A percentile compares a stretch with the other conserved stretches of the same genome.
These are phyloP conservation scores for Lipomyces kockii DNA, from an alignment of 805 yeast species.

Conservation along the genomic window DNA sequence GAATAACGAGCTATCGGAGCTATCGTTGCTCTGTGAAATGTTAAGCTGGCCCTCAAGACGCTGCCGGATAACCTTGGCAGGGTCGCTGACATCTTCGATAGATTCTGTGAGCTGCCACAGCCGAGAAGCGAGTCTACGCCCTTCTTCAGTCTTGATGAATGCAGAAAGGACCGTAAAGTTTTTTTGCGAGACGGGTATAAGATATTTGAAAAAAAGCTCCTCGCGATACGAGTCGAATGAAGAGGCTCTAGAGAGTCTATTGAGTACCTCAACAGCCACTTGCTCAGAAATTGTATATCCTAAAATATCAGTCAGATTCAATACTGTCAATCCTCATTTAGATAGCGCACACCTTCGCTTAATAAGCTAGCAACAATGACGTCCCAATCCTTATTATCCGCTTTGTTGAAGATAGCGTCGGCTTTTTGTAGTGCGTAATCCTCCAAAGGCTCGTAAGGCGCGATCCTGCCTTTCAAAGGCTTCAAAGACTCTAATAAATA, in stretches of 20 bases:
- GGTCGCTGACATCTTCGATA: conserved; percentile 8
- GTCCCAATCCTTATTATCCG: conserved; percentile 22
- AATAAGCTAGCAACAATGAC: conserved; percentile 16
- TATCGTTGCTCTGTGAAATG: neutral
- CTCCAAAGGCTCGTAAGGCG: conserved; percentile 14
- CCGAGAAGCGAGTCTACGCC: conserved; percentile 48
- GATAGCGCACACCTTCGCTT: conserved; percentile 3
- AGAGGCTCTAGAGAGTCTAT: conserved; percentile 6
- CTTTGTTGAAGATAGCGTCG: conserved; percentile 16
- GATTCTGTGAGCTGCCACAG: conserved; percentile 35
- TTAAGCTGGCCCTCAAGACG: conserved; percentile 31
- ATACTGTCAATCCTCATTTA: neutral
- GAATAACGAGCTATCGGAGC: conserved; percentile 11
- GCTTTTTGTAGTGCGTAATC: conserved; percentile 9
- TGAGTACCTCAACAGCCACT: conserved; percentile 13
- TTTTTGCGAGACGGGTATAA: conserved; percentile 15
- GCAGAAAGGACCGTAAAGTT: conserved; percentile 40
- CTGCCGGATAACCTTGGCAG: conserved; percentile 25
- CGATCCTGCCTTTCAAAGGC: conserved; percentile 1
- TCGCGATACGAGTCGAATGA: conserved; percentile 42
- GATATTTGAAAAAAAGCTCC: conserved; percentile 42
- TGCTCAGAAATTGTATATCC: conserved; percentile 12
- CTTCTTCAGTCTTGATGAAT: conserved; percentile 43
- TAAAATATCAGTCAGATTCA: neutral
- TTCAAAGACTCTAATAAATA: conserved; percentile 13